A percentile compares a stretch with the other conserved stretches of the same genome.
Conservation (phyloP, 1,284 basidiomycete genomes). For the Waitea zeae region DNA sequence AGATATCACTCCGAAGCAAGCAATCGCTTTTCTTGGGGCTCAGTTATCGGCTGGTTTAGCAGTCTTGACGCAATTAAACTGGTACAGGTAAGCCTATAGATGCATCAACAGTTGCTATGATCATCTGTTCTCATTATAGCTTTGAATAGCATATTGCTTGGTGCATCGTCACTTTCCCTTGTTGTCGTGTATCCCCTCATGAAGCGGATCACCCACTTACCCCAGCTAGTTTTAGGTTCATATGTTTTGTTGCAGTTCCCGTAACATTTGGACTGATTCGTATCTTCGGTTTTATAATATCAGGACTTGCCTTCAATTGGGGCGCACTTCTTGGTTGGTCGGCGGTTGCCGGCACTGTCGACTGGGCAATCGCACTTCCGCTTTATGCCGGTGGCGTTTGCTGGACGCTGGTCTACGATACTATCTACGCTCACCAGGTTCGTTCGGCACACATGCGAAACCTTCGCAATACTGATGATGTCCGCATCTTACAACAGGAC, state of each 20-base stretch:
- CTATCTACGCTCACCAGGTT: slow-evolving; percentile 95
- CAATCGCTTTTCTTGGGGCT: slow-evolving; percentile 67
- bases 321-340: slow-evolving; percentile 94
- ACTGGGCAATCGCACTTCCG: slow-evolving; percentile 78
- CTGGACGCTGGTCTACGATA: slow-evolving; percentile 97
- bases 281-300: too few species aligned
- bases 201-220: slow-evolving; percentile 97
- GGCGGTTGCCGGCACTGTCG: slow-evolving; percentile 67
- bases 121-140: neutral
- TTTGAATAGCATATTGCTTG: slow-evolving; percentile 62
- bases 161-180: slow-evolving; percentile 77
- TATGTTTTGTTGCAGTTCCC: slow-evolving; percentile 10
- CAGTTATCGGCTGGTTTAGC: slow-evolving; percentile 82
- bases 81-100: slow-evolving; percentile 75
- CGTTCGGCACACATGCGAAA: slow-evolving; percentile 7
- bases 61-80: slow-evolving; percentile 83
- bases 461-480: slow-evolving; percentile 2
- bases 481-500: slow-evolving; percentile 68
- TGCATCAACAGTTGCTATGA: slow-evolving; percentile 9
- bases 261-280: neutral
- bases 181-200: slow-evolving; percentile 91
- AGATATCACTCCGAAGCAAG: slow-evolving; percentile 63
- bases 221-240: slow-evolving; percentile 90
- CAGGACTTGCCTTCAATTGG: slow-evolving; percentile 95
- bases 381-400: slow-evolving; percentile 81